Percentiles rank a stretch among this genome's conserved stretches.
Evolutionary conservation across 169 alveolate genomes (phyloP).

Genomic region (Eimeria necatrix): DNA sequence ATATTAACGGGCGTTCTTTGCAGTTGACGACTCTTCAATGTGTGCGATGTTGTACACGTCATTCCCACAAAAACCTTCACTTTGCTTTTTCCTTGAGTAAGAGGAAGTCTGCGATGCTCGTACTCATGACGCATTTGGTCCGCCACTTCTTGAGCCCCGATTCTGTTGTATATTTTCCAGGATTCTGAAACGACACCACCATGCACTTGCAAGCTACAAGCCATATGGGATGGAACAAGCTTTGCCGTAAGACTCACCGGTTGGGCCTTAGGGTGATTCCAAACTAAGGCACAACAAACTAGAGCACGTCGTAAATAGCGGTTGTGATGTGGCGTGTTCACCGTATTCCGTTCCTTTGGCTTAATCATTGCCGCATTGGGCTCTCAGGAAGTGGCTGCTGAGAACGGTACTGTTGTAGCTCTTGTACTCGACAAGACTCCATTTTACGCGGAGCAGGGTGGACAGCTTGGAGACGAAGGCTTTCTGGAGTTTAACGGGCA

Average conservation of each 20-base stretch:
- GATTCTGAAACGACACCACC: conserved; percentile 50
- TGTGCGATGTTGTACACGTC: too few relatives aligned
- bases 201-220: conserved; percentile 70
- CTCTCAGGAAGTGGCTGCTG: conserved; percentile 39
- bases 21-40: too few relatives aligned
- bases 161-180: conserved; percentile 1
- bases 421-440: conserved; percentile 91
- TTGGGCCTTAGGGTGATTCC: background rate
- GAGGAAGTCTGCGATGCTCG: too few relatives aligned
- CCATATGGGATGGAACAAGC: conserved; percentile 80
- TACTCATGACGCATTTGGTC: too few relatives aligned
- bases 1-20: too few relatives aligned
- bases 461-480: conserved; percentile 91
- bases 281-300: background rate
- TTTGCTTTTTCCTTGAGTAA: too few relatives aligned
- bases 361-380: background rate
- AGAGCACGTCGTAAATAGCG: background rate
- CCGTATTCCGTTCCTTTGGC: background rate
- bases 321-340: background rate
- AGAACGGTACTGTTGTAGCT: conserved; percentile 80
- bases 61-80: too few relatives aligned
- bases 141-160: too few relatives aligned
- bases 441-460: conserved; percentile 92
- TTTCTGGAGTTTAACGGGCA: conserved; percentile 69
- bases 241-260: conserved; percentile 32